phyloP scores from a whole-genome alignment of 192 early-diverging fungal species.

The Thamnidium elegans region DNA sequence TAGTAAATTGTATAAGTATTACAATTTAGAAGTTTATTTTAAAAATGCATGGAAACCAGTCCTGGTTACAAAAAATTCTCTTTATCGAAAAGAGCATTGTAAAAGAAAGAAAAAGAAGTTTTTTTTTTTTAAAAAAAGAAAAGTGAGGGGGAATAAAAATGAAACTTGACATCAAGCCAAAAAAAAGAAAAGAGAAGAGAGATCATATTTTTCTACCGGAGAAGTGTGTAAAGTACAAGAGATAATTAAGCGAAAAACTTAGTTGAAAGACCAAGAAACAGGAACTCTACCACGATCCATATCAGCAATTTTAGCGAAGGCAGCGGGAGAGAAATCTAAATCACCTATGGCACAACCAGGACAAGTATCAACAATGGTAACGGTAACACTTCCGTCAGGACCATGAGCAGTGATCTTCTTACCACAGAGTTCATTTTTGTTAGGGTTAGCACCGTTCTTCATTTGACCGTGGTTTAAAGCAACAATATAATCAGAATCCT shows the following conservation, averaged over 20 bases:
- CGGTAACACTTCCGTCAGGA: conserved; percentile 33
- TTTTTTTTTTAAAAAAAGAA: too few species aligned
- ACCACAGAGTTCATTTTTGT: conserved; percentile 27
- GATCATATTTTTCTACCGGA: too few species aligned
- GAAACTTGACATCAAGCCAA: too few species aligned
- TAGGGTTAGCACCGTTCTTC: conserved; percentile 28
- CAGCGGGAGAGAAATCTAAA: conserved; percentile 40
- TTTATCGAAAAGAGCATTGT: background rate
- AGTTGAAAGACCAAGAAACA: conserved; percentile 39
- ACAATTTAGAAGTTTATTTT: too few species aligned
- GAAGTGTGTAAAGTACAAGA: background rate
- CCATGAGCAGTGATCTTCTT: conserved; percentile 30
- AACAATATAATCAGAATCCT: conserved; percentile 18
- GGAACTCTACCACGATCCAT: conserved; percentile 20
- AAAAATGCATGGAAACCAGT: background rate
- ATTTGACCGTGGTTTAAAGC: conserved; percentile 23
- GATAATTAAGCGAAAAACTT: background rate
- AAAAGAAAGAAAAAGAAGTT: background rate
- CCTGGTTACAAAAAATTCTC: background rate
- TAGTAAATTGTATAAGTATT: too few species aligned
- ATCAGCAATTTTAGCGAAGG: conserved; percentile 37
- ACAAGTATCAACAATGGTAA: conserved; percentile 23
- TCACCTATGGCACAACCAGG: conserved; percentile 7
- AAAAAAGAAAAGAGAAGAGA: too few species aligned
- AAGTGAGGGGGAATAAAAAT: background rate